Evolutionary conservation across 345 rosid species (phyloP).

Genomic region (Hibiscus syriacus): DNA sequence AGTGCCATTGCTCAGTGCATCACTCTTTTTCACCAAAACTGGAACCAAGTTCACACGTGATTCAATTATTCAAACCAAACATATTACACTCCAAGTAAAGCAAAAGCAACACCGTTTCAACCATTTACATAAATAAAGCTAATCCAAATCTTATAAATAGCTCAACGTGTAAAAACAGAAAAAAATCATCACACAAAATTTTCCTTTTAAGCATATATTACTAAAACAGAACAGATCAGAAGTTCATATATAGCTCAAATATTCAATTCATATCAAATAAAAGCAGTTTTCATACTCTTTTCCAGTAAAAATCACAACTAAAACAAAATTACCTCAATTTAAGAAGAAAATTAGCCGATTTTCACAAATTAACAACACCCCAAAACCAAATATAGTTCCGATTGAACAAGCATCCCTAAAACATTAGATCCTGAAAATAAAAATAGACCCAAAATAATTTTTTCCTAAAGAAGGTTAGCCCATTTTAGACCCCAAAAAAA

Average conservation of each 20-base stretch:
- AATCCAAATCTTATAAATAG: background rate
- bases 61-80: background rate
- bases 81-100: background rate
- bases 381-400: background rate
- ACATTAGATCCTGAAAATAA: background rate
- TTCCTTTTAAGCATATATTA: background rate
- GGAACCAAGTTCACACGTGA: constrained; percentile 14
- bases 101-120: background rate
- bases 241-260: background rate
- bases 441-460: background rate
- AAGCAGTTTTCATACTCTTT: background rate
- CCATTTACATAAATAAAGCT: background rate
- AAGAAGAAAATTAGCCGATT: background rate
- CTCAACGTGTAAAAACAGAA: background rate
- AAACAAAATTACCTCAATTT: background rate
- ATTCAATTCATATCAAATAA: background rate
- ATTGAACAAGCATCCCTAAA: background rate
- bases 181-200: background rate
- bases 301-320: background rate
- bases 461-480: too few species aligned
- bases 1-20: constrained; percentile 62
- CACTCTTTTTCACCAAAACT: constrained; percentile 17
- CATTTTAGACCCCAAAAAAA: background rate
- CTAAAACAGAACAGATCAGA: background rate
- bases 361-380: constrained; percentile 4